These are phyloP conservation scores for Sisymbrium irio DNA, from an alignment of 345 rosid genomes.

Conservation along the genomic window DNA sequence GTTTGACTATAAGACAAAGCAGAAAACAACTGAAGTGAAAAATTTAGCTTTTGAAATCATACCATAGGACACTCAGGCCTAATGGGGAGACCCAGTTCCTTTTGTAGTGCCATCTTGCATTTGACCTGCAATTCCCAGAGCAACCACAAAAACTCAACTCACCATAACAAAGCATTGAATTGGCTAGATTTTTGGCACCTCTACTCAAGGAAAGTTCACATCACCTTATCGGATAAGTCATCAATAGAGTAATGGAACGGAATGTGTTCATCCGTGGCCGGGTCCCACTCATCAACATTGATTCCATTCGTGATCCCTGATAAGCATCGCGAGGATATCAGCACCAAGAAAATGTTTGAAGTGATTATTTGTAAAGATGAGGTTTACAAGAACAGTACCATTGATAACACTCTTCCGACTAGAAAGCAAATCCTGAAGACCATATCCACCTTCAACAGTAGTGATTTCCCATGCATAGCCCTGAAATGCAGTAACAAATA, in stretches of 20 bases:
- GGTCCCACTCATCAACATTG: slow-evolving; percentile 79
- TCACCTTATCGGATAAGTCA: slow-evolving; percentile 83
- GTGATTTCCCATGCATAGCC: slow-evolving; percentile 99
- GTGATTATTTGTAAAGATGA: not conserved
- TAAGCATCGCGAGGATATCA: not conserved
- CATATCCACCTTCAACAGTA: slow-evolving; percentile 92
- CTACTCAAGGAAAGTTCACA: not conserved
- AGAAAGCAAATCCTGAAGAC: slow-evolving; percentile 68
- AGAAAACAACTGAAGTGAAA: not conserved
- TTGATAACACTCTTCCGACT: slow-evolving; percentile 73
- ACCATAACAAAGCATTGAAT: slow-evolving; percentile 16
- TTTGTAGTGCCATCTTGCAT: slow-evolving; percentile 86
- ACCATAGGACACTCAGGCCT: slow-evolving; percentile 89
- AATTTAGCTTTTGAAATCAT: slow-evolving; percentile 18
- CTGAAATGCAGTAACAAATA: slow-evolving; percentile 36
- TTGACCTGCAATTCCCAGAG: slow-evolving; percentile 49
- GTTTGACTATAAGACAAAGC: not conserved
- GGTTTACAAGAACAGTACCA: slow-evolving; percentile 43
- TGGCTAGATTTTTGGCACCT: not conserved
- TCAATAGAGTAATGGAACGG: slow-evolving; percentile 58
- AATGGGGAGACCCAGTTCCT: slow-evolving; percentile 84
- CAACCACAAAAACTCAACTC: slow-evolving; percentile 22
- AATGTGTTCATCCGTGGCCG: slow-evolving; percentile 66
- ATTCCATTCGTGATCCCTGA: slow-evolving; percentile 92
- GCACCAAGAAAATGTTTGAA: not conserved